A percentile compares a stretch with the other conserved stretches of the same genome.
These are phyloP conservation scores for Tricholoma saponaceum DNA, from an alignment of 768 basidiomycete genomes.

Conservation along the genomic window DNA sequence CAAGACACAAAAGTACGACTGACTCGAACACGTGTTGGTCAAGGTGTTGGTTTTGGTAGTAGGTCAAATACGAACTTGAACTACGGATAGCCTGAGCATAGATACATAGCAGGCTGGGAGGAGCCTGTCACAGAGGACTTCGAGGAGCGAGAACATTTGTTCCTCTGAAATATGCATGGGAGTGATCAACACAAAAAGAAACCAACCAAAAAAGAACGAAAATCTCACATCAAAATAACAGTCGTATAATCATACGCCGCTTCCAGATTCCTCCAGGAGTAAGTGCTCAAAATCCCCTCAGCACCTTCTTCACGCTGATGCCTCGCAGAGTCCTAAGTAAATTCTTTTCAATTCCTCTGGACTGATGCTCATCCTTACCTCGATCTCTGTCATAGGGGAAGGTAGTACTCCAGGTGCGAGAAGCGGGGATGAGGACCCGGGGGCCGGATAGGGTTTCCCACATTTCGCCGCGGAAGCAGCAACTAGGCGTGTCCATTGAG, in stretches of 20 bases:
- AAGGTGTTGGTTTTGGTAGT: conserved; percentile 45
- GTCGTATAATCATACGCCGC: conserved; percentile 99
- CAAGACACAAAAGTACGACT: conserved; percentile 82
- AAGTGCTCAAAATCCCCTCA: conserved; percentile 85
- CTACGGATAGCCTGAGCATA: conserved; percentile 17
- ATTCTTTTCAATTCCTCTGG: conserved; percentile 99
- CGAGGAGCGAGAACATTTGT: no score
- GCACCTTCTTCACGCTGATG: conserved; percentile 92
- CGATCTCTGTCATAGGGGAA: conserved; percentile 53
- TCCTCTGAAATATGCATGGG: no score
- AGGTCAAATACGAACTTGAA: no score
- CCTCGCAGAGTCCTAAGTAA: conserved; percentile 95
- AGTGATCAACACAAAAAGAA: no score
- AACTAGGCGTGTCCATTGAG: conserved; percentile 94
- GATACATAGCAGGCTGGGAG: conserved; percentile 97
- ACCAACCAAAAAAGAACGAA: no score
- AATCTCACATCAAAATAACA: no score
- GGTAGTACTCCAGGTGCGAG: conserved; percentile 80
- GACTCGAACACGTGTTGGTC: conserved; percentile 99
- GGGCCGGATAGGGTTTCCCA: conserved; percentile 99
- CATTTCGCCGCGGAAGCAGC: conserved; percentile 93
- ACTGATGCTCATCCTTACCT: no score
- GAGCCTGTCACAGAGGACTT: conserved; percentile 88
- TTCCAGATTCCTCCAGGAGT: conserved; percentile 93
- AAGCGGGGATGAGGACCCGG: no score